These are phyloP conservation scores for Solanum aculeatissimum DNA, from an alignment of 305 asterid genomes.

Conservation along the genomic window DNA sequence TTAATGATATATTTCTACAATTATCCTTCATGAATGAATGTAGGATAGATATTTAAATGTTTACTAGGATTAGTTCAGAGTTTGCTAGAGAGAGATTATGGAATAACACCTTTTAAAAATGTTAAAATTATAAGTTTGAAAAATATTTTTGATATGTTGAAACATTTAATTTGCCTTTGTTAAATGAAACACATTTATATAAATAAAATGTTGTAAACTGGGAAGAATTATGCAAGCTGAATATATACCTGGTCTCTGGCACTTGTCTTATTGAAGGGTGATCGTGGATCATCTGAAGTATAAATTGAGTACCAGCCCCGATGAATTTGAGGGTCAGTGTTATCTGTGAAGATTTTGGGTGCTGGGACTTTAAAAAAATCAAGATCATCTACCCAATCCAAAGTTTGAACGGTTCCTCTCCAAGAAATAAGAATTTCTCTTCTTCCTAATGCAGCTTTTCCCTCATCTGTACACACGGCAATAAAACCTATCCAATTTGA, in stretches of 20 bases:
- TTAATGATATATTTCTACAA: too few species aligned
- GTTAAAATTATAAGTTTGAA: background rate
- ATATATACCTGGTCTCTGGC: conserved; percentile 43
- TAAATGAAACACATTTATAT: background rate
- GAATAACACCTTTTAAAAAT: too few species aligned
- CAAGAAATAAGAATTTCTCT: conserved; percentile 57
- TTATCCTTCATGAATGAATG: too few species aligned
- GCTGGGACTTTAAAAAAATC: background rate
- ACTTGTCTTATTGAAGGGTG: conserved; percentile 23
- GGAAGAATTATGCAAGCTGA: background rate
- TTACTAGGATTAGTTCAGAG: too few species aligned
- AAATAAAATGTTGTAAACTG: background rate
- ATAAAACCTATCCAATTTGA: conserved; percentile 74
- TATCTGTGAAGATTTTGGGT: conserved; percentile 7
- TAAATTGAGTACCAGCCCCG: conserved; percentile 39
- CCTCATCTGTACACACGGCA: conserved; percentile 69
- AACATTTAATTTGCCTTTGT: background rate
- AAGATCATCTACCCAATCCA: conserved; percentile 32
- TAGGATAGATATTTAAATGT: too few species aligned
- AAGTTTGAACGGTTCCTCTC: conserved; percentile 41
- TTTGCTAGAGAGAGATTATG: too few species aligned
- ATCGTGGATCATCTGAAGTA: conserved; percentile 22
- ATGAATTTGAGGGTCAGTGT: conserved; percentile 19
- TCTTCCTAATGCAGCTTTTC: conserved; percentile 40
- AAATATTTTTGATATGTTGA: background rate